phyloP scores from a whole-genome alignment of 371 early-diverging fungal genomes.

The Rhizopus delemar region DNA sequence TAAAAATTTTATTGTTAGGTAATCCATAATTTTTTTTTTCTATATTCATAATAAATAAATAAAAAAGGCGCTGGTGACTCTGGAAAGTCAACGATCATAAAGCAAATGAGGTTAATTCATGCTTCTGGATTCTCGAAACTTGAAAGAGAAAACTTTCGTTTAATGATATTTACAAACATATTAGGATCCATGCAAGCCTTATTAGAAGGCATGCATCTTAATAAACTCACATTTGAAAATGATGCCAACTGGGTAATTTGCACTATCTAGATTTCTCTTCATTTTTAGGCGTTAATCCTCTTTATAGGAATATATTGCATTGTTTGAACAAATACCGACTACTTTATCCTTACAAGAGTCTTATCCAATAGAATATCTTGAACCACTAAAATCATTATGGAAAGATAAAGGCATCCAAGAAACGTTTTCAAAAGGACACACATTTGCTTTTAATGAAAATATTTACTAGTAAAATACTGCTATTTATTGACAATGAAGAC shows the following conservation, averaged over 20 bases:
- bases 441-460: slow-evolving; percentile 86
- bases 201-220: slow-evolving; percentile 80
- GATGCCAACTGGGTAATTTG: slow-evolving; percentile 48
- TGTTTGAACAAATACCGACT: slow-evolving; percentile 28
- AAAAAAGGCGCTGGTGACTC: slow-evolving; percentile 91
- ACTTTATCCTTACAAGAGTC: slow-evolving; percentile 50
- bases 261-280: too few species aligned
- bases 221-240: slow-evolving; percentile 66
- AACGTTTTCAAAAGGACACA: slow-evolving; percentile 62
- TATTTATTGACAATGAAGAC: background rate
- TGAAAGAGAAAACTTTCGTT: slow-evolving; percentile 84
- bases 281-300: background rate
- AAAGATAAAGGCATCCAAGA: slow-evolving; percentile 64
- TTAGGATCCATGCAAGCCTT: slow-evolving; percentile 88
- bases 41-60: background rate
- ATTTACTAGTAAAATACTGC: slow-evolving; percentile 59
- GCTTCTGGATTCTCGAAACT: slow-evolving; percentile 81
- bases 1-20: slow-evolving; percentile 94
- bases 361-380: slow-evolving; percentile 69
- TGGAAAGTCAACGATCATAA: slow-evolving; percentile 93
- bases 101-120: slow-evolving; percentile 96
- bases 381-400: slow-evolving; percentile 74
- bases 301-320: slow-evolving; percentile 19
- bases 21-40: background rate
- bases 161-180: slow-evolving; percentile 85